Evolutionary conservation across 805 yeast genomes (phyloP), one percentile per base, ranked within the genome.

Genomic region (Saccharomycopsis microspora): DNA sequence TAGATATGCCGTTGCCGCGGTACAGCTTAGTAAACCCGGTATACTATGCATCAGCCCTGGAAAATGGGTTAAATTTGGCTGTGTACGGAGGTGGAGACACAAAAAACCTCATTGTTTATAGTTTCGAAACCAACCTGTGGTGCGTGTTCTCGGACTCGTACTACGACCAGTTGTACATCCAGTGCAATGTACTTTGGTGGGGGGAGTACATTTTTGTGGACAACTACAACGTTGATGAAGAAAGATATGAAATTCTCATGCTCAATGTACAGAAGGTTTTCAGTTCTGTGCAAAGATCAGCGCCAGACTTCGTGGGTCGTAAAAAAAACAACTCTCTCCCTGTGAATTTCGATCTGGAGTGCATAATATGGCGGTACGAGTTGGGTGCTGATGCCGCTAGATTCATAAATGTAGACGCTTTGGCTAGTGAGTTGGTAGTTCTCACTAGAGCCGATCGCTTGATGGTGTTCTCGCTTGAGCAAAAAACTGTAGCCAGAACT

Each of bases 361-460:
- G 49, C 8, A 48, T 62, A 5, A 60, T 60, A 5, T 62, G 62
- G 55, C 58, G 57, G 47, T 62, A 61, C 46, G 64, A 60, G 45
- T 54, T 62, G 32, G 50, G 51, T 27, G 43, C 47, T 32, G 49
- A 54, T 5, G 50, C 60, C 4, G 32, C 36, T 5, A 38, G 46
- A 4, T 39, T 50, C 19, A 27, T 60, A 33, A 60, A 61, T 36
- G 39, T 55, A 5, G 44, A 50, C n/a, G 51, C 45, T 11, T 39
- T 46, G 5, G 11, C 33, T 9, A 47, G 52, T 32, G 60, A 60
- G 36, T 43, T 62, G 7, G 34, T 60, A 5, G 46, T 61, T 30
- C 27, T 54, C 7, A 53, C 58, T 1, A 40, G 47, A 6, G 52
- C 52, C 31, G 42, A 45, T 11, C 55, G 56, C 40, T 48, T 48